phyloP scores from a whole-genome alignment of 2,329 filamentous ascomycete genomes.

The Epicoccum sorghinum region DNA sequence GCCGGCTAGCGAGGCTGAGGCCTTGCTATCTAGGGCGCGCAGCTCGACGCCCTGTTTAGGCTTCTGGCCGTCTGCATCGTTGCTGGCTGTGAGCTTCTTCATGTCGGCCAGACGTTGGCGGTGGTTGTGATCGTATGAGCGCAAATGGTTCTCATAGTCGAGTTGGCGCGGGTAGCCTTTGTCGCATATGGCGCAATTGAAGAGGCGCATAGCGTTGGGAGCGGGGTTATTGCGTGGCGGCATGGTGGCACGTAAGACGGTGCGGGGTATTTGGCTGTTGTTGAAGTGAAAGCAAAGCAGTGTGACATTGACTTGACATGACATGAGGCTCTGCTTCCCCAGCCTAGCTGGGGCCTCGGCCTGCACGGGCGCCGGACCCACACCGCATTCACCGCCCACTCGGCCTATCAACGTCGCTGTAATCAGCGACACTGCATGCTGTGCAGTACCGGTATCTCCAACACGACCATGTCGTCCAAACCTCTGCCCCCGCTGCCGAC shows the following conservation, averaged over 20 bases:
- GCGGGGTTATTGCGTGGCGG: slow-evolving; percentile 53
- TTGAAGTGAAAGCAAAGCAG: no score
- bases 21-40: slow-evolving; percentile 32
- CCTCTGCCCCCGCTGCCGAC: slow-evolving; percentile 7
- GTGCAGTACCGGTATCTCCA: background rate
- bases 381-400: slow-evolving; percentile 17
- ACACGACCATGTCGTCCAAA: slow-evolving; percentile 13
- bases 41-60: slow-evolving; percentile 30
- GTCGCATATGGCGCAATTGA: slow-evolving; percentile 71
- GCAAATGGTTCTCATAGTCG: slow-evolving; percentile 93
- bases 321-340: background rate
- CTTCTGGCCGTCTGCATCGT: slow-evolving; percentile 31
- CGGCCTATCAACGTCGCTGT: slow-evolving; percentile 40
- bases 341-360: slow-evolving; percentile 1
- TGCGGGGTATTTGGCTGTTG: background rate
- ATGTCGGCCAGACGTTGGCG: slow-evolving; percentile 76
- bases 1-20: slow-evolving; percentile 26
- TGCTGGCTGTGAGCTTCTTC: slow-evolving; percentile 64
- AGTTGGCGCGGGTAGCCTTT: slow-evolving; percentile 96
- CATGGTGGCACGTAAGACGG: background rate
- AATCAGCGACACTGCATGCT: slow-evolving; percentile 25
- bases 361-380: slow-evolving; percentile 2
- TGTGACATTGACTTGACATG: no score
- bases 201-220: slow-evolving; percentile 46
- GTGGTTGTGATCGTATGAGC: slow-evolving; percentile 94